Evolutionary conservation across 352 stramenopile genomes (phyloP).

Genomic region (Pilasporangium apinafurcum): DNA sequence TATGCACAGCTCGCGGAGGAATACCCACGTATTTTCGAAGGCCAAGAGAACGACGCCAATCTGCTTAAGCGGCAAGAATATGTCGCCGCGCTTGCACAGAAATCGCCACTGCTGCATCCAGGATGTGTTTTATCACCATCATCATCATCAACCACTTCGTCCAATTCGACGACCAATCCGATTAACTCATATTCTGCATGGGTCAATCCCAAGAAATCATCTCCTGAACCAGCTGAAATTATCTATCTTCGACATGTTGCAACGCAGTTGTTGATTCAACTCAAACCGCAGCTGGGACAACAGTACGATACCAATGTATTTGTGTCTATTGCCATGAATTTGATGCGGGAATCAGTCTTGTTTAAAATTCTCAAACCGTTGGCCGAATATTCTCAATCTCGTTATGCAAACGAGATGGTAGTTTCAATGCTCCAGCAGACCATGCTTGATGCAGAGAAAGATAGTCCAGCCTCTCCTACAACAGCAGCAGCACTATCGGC

Average conservation of each 20-base stretch:
- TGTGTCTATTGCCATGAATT: conserved; percentile 57
- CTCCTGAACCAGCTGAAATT: conserved; percentile 30
- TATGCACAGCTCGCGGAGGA: conserved; percentile 62
- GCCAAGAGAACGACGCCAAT: conserved; percentile 41
- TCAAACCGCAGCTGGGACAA: conserved; percentile 53
- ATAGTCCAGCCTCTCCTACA: conserved; percentile 7
- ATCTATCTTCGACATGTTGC: conserved; percentile 65
- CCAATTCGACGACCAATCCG: neutral
- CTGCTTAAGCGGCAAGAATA: conserved; percentile 51
- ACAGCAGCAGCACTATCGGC: conserved; percentile 5
- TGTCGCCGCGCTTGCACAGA: conserved; percentile 44
- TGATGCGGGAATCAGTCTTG: conserved; percentile 48
- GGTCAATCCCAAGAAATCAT: conserved; percentile 10
- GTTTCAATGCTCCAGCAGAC: conserved; percentile 26
- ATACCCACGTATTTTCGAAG: conserved; percentile 46
- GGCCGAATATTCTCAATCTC: conserved; percentile 59
- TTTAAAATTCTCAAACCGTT: conserved; percentile 69
- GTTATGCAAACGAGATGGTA: conserved; percentile 65
- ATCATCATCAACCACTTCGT: neutral
- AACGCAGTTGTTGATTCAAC: conserved; percentile 51
- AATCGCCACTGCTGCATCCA: conserved; percentile 57
- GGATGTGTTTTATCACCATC: conserved; percentile 28
- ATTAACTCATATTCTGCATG: conserved; percentile 2
- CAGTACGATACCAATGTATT: conserved; percentile 53
- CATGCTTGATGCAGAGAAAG: conserved; percentile 25